Evolutionary conservation across 306 rosid genomes (phyloP), one percentile per base, ranked within the genome.

Genomic region (Dalbergia oliveri): DNA sequence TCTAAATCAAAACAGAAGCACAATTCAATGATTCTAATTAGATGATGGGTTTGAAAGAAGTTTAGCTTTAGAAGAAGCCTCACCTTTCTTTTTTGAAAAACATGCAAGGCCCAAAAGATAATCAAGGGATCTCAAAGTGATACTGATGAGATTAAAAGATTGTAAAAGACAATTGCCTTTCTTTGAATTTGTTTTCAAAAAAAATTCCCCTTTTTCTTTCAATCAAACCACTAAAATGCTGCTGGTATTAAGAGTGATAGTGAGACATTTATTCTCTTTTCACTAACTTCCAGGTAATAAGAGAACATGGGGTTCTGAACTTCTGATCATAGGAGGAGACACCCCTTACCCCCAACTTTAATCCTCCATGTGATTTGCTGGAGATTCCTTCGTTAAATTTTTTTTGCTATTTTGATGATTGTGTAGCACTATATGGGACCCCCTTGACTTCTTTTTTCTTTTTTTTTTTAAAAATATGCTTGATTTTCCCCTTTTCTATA

Each of bases 1-100:
- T 90, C 94, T 82, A 53, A 84, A 87, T 88, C 92, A 77, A 83
- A 81, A 81, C 59, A 81, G 53, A 76, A 65, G 75, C 88, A 62
- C 58, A 68, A 69, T 78, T 73, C 19, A 78, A 81, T 77, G 75
- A 83, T 81, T 60, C 39, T 44, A 53, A 86, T 85, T 82, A 74
- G 80, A 76, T 80, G 47, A 26, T 26, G 75, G 70, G 9, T 6
- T 64, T 77, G 68, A 65, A 76, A 80, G 76, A 80, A 4, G 79
- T 43, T 80, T 86, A 72, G 78, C 84, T 79, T 81, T 83, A 82
- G 84, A 86, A 83, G 72, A 69, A 69, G 35, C 64, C 54, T 73
- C 75, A 11, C 57, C 68, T 63, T 44, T 60, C 37, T 64, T 80
- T 81, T 78, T 86, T 82, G 83, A 75, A 87, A 87, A 87, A 76